phyloP scores from a whole-genome alignment of 192 early-diverging fungal genomes.

The Coemansia sp. region DNA sequence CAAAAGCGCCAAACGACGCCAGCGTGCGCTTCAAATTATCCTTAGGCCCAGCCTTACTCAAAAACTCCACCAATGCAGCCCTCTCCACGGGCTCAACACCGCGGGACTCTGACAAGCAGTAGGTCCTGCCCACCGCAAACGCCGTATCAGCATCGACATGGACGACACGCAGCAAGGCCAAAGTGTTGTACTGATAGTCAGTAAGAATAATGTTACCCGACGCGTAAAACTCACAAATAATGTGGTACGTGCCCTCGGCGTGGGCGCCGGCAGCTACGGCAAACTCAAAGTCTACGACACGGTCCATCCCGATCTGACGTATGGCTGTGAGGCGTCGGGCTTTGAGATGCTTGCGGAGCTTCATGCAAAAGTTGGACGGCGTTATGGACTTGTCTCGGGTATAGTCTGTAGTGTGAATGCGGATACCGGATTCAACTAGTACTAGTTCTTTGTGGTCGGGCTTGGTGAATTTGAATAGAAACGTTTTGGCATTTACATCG shows the following conservation, averaged over 20 bases:
- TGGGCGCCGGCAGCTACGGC: constrained; percentile 53
- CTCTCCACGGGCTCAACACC: constrained; percentile 63
- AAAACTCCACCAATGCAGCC: constrained; percentile 57
- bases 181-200: constrained; percentile 81
- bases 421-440: constrained; percentile 90
- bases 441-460: constrained; percentile 89
- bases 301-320: constrained; percentile 86
- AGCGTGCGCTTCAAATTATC: constrained; percentile 71
- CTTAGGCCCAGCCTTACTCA: constrained; percentile 63
- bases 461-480: constrained; percentile 91
- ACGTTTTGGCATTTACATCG: constrained; percentile 88
- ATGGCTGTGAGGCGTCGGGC: constrained; percentile 77
- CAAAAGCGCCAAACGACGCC: constrained; percentile 67
- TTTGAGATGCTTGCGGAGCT: constrained; percentile 92
- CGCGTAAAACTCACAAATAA: constrained; percentile 80
- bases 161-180: constrained; percentile 87
- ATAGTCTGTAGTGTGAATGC: constrained; percentile 91
- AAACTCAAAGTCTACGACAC: constrained; percentile 94
- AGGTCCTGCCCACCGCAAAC: constrained; percentile 86
- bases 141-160: constrained; percentile 72
- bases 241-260: constrained; percentile 64
- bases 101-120: constrained; percentile 42
- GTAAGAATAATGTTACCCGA: constrained; percentile 96
- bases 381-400: constrained; percentile 83
- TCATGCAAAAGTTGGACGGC: constrained; percentile 87